A percentile compares a stretch with the other conserved stretches of the same genome.
Evolutionary conservation across 345 rosid genomes (phyloP).

Genomic region (Aquilaria malaccensis): DNA sequence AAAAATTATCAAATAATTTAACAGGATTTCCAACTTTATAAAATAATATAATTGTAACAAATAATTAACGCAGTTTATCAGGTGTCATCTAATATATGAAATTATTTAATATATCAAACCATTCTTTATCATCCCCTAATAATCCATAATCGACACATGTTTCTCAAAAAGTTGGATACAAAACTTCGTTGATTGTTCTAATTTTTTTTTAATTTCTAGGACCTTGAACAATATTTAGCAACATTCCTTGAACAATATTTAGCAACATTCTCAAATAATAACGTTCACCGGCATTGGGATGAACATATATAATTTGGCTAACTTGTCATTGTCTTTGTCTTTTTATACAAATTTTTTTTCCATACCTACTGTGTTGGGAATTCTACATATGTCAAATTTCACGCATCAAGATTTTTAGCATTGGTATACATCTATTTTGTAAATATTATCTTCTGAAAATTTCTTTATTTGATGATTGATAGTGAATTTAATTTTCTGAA

Average conservation of each 20-base stretch:
- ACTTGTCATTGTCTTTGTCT: neutral
- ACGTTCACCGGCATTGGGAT: neutral
- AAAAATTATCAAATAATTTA: neutral
- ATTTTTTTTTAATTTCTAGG: neutral
- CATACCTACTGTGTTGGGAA: neutral
- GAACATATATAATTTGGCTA: neutral
- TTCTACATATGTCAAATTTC: neutral
- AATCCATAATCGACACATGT: neutral
- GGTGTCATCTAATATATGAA: fast-evolving
- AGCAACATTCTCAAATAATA: neutral
- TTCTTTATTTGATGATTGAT: fast-evolving
- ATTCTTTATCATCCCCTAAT: neutral
- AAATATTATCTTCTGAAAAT: neutral
- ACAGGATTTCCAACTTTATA: neutral
- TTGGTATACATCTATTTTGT: neutral
- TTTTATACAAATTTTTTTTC: neutral
- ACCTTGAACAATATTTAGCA: neutral
- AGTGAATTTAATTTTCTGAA: fast-evolving
- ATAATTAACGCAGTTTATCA: neutral
- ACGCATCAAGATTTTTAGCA: fast-evolving
- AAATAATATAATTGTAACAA: neutral
- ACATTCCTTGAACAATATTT: neutral
- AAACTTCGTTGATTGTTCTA: neutral
- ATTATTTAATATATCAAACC: neutral
- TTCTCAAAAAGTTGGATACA: neutral